A percentile compares a stretch with the other conserved stretches of the same genome.
These are phyloP conservation scores for Trifolium dubium DNA, from an alignment of 306 rosid genomes.

Conservation along the genomic window DNA sequence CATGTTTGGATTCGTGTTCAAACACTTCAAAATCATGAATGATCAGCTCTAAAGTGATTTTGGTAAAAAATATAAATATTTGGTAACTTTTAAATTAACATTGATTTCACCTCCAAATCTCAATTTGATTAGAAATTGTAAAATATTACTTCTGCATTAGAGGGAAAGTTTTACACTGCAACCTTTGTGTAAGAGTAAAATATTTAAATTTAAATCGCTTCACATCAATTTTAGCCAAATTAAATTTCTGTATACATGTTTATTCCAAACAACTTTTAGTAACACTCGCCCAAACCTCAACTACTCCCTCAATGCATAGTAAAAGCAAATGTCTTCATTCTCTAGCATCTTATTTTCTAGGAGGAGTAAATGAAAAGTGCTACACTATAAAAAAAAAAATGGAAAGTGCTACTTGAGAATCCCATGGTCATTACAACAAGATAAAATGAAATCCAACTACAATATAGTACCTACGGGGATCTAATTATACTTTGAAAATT, in stretches of 20 bases:
- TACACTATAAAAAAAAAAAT: neutral
- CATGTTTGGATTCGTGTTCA: conserved; percentile 2
- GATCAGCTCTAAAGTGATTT: neutral
- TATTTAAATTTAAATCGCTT: neutral
- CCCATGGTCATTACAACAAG: neutral
- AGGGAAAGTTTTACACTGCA: neutral
- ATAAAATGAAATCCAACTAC: conserved; percentile 10
- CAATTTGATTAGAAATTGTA: neutral
- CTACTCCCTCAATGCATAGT: neutral
- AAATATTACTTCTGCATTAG: neutral
- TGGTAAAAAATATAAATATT: neutral
- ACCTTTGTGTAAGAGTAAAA: neutral
- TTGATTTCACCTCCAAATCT: neutral
- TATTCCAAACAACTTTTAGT: neutral
- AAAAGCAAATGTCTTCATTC: conserved; percentile 4
- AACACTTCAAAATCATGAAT: neutral
- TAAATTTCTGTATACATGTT: neutral
- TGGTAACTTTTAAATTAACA: conserved; percentile 1
- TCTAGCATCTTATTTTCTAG: conserved; percentile 9
- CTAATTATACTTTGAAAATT: conserved; percentile 8
- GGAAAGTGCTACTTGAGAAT: conserved; percentile 3
- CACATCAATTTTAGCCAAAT: conserved; percentile 3
- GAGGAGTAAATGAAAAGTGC: neutral
- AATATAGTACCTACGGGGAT: neutral
- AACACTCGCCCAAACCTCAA: neutral